A percentile compares a stretch with the other conserved stretches of the same genome.
These are phyloP conservation scores for Stentor roeselii DNA, from an alignment of 73 alveolate genomes.

Conservation along the genomic window DNA sequence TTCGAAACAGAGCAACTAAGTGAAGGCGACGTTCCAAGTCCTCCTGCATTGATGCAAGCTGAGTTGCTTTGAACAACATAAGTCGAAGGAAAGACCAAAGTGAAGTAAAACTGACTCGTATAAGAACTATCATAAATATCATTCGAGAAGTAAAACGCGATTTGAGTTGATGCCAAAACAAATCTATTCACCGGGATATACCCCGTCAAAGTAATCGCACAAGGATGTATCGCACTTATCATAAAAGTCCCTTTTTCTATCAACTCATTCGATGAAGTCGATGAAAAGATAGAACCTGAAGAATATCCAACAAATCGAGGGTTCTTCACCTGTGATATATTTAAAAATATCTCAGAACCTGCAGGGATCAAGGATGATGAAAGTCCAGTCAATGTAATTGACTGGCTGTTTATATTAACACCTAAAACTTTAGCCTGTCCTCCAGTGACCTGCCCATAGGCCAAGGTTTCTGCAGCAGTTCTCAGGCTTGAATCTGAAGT, in stretches of 20 bases:
- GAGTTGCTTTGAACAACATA: not conserved
- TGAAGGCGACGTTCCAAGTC: not conserved
- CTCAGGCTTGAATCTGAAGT: not conserved
- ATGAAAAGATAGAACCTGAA: not conserved
- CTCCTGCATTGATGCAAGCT: not conserved
- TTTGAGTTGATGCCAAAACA: not conserved
- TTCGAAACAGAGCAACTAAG: not conserved
- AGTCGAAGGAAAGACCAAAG: not conserved
- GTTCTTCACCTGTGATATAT: not conserved
- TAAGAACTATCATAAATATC: not conserved
- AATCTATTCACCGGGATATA: not conserved
- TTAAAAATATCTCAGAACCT: not conserved
- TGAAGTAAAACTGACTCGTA: not conserved
- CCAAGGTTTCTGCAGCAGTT: conserved; percentile 1
- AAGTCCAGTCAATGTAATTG: not conserved
- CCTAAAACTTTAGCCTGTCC: not conserved
- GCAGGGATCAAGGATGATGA: no score
- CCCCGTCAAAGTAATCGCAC: not conserved
- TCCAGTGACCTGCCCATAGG: not conserved
- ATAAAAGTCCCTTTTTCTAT: not conserved
- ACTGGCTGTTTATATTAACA: not conserved
- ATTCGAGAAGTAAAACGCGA: not conserved
- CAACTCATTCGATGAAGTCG: not conserved
- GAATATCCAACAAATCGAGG: not conserved
- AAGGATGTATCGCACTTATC: not conserved